Evolutionary conservation across 2,329 filamentous ascomycete genomes (phyloP).

Genomic region (Ophiostoma novo-ulmi): DNA sequence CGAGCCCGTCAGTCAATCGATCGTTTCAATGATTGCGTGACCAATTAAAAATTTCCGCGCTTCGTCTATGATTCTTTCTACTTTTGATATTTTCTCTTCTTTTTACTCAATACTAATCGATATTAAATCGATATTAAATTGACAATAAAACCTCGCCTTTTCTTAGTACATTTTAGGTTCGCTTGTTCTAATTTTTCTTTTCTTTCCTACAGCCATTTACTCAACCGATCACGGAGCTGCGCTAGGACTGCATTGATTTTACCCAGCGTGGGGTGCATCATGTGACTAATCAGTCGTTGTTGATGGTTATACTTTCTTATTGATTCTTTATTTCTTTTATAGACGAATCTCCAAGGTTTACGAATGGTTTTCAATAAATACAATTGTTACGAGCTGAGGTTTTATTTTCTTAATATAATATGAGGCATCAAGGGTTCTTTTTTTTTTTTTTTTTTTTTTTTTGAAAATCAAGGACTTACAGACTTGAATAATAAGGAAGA

Average conservation of each 20-base stretch:
- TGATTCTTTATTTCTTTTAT: background rate
- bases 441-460: no score
- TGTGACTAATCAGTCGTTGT: background rate
- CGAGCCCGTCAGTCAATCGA: background rate
- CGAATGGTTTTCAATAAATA: no score
- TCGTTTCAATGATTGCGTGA: slow-evolving; percentile 12
- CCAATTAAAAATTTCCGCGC: slow-evolving; percentile 13
- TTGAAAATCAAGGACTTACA: no score
- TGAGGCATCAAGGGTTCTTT: no score
- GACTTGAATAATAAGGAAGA: no score
- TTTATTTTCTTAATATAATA: no score
- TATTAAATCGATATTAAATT: background rate
- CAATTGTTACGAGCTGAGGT: no score
- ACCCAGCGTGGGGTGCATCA: slow-evolving; percentile 4
- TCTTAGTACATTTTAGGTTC: background rate
- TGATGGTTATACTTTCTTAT: background rate
- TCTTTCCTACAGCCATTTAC: background rate
- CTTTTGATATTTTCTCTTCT: background rate
- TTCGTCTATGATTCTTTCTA: slow-evolving; percentile 3
- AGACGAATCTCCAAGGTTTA: no score
- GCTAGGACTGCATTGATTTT: background rate
- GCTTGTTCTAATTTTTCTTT: slow-evolving; percentile 8
- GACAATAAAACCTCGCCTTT: background rate
- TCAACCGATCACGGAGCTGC: slow-evolving; percentile 2
- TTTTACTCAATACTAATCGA: background rate